A percentile compares a stretch with the other conserved stretches of the same genome.
Evolutionary conservation across 106 monocot genomes (phyloP).

Genomic region (Acanthochlamys bracteata): DNA sequence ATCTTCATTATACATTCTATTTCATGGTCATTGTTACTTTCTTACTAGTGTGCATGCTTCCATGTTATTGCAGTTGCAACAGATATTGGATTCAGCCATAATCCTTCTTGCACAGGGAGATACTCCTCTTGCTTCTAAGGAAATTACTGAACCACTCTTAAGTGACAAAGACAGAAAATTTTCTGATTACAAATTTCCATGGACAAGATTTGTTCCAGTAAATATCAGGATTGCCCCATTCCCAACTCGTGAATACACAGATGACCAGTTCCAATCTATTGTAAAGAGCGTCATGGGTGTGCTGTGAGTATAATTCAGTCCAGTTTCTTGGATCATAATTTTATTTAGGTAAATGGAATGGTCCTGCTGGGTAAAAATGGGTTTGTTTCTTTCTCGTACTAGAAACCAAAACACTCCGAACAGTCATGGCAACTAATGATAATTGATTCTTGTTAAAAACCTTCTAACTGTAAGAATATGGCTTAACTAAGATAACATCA

Average conservation of each 20-base stretch:
- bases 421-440: too few relatives aligned
- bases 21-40: too few relatives aligned
- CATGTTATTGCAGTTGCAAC: conserved; percentile 53
- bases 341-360: too few relatives aligned
- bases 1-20: too few relatives aligned
- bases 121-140: conserved; percentile 10
- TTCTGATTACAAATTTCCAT: conserved; percentile 10
- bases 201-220: conserved; percentile 44
- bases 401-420: too few relatives aligned
- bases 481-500: too few relatives aligned
- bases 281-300: conserved; percentile 84
- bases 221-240: conserved; percentile 78
- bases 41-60: too few relatives aligned
- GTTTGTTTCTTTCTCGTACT: too few relatives aligned
- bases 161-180: conserved; percentile 5
- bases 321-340: background rate
- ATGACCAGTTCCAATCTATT: conserved; percentile 87
- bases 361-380: too few relatives aligned
- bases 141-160: background rate
- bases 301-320: conserved; percentile 44
- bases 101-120: conserved; percentile 51
- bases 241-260: conserved; percentile 86
- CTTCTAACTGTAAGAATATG: too few relatives aligned
- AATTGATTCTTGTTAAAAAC: too few relatives aligned
- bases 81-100: conserved; percentile 66